Conservation (phyloP, 2,329 filamentous ascomycete species). For the Fusarium compactum region DNA sequence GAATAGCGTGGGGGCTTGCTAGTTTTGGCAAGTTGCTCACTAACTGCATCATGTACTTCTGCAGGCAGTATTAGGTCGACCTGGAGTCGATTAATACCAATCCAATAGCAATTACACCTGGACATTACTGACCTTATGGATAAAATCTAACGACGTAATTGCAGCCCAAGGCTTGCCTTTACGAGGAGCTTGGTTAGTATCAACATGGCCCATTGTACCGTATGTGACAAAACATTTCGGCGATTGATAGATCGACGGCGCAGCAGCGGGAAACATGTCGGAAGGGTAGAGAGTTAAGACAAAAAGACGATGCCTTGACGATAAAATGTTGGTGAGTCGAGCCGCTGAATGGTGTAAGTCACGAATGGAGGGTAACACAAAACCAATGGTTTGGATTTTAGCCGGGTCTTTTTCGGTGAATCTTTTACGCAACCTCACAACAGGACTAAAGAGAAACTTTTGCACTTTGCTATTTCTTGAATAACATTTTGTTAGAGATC, state of each 20-base stretch:
- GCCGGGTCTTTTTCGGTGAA: conserved; percentile 48
- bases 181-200: conserved; percentile 75
- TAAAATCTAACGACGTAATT: conserved; percentile 73
- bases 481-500: conserved; percentile 1
- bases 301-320: background rate
- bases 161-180: conserved; percentile 83
- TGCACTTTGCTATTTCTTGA: conserved; percentile 15
- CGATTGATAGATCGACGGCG: conserved; percentile 63
- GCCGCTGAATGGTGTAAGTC: conserved; percentile 16
- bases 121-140: conserved; percentile 69
- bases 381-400: conserved; percentile 23
- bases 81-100: conserved; percentile 44
- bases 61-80: conserved; percentile 79
- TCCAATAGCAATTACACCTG: too few species aligned
- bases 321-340: background rate
- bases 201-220: conserved; percentile 75
- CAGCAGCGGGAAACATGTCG: conserved; percentile 60
- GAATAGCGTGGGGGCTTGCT: conserved; percentile 65
- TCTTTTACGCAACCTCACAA: conserved; percentile 31
- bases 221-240: conserved; percentile 82
- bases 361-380: conserved; percentile 7
- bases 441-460: conserved; percentile 71
- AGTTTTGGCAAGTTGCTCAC: conserved; percentile 61
- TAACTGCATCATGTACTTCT: conserved; percentile 67
- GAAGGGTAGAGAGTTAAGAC: background rate